Percentiles rank a stretch among this genome's conserved stretches.
Conservation (phyloP, 148 eudicot genomes). For the Limonium bicolor region DNA sequence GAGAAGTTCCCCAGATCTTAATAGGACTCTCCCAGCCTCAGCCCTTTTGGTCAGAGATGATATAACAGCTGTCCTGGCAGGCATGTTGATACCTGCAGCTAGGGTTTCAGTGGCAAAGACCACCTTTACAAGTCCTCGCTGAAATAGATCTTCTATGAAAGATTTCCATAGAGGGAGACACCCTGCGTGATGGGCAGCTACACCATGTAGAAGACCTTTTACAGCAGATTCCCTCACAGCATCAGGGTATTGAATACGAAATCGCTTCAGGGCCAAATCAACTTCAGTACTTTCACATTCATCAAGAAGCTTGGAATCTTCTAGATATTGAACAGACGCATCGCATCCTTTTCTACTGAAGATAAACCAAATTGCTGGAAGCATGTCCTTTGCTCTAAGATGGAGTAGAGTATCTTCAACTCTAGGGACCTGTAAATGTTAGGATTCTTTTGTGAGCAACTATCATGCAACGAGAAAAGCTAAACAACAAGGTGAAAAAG, state of each 20-base stretch:
- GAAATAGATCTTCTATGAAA: conserved; percentile 87
- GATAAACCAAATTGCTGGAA: conserved; percentile 97
- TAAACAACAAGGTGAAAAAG: conserved; percentile 3
- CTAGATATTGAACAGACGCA: conserved; percentile 91
- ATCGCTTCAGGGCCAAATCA: conserved; percentile 72
- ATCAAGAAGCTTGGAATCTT: conserved; percentile 64
- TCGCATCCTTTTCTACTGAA: conserved; percentile 99
- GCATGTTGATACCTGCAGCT: conserved; percentile 99
- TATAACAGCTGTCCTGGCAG: conserved; percentile 93
- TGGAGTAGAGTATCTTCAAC: conserved; percentile 78
- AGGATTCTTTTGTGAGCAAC: background rate
- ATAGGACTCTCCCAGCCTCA: conserved; percentile 70
- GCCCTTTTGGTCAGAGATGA: conserved; percentile 88
- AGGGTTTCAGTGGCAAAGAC: conserved; percentile 98
- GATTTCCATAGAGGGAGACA: conserved; percentile 98
- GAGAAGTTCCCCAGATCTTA: conserved; percentile 74
- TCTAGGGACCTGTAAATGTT: conserved; percentile 63
- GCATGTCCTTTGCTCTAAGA: conserved; percentile 71
- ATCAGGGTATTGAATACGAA: conserved; percentile 77
- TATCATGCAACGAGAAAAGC: too few relatives aligned
- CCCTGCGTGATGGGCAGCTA: conserved; percentile 99
- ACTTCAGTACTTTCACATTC: conserved; percentile 84
- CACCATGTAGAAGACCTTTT: conserved; percentile 74
- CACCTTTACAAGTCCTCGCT: conserved; percentile 82
- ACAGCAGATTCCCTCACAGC: conserved; percentile 86